These are phyloP conservation scores for Arxiozyma telluris DNA, from an alignment of 1,139 yeast genomes.

Conservation along the genomic window DNA sequence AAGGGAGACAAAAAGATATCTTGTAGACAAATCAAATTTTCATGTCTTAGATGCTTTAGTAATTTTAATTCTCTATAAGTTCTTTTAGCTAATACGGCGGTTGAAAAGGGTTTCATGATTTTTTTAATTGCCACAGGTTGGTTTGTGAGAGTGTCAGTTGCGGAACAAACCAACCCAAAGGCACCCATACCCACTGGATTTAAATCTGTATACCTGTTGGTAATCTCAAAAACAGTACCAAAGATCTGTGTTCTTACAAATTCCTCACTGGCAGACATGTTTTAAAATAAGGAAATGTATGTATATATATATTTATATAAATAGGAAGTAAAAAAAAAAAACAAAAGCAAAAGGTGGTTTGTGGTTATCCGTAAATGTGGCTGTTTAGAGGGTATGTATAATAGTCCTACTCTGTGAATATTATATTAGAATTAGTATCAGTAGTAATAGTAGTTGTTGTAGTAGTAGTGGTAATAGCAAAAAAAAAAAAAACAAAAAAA, in stretches of 20 bases:
- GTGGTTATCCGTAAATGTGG: no score
- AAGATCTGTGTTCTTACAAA: constrained; percentile 43
- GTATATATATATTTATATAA: no score
- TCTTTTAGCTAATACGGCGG: constrained; percentile 90
- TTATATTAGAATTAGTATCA: no score
- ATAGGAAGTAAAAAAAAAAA: no score
- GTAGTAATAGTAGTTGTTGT: no score
- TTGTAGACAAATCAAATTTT: constrained; percentile 83
- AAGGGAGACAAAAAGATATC: constrained; percentile 91
- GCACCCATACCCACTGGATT: constrained; percentile 99
- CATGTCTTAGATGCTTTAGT: constrained; percentile 88
- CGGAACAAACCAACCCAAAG: constrained; percentile 94
- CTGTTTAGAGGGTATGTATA: no score
- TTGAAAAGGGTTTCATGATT: constrained; percentile 94
- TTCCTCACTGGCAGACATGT: constrained; percentile 28
- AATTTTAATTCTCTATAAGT: constrained; percentile 92
- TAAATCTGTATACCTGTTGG: constrained; percentile 79
- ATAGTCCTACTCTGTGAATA: no score
- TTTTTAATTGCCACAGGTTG: constrained; percentile 96
- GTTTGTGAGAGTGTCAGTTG: constrained; percentile 79
- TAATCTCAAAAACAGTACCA: constrained; percentile 91
- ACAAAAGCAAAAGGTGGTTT: no score
- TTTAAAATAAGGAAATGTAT: no score
- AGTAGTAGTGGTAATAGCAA: no score
- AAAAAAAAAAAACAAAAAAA: no score